These are phyloP conservation scores for Raddia distichophylla DNA, from an alignment of 176 grass and related monocot genomes.

Conservation along the genomic window DNA sequence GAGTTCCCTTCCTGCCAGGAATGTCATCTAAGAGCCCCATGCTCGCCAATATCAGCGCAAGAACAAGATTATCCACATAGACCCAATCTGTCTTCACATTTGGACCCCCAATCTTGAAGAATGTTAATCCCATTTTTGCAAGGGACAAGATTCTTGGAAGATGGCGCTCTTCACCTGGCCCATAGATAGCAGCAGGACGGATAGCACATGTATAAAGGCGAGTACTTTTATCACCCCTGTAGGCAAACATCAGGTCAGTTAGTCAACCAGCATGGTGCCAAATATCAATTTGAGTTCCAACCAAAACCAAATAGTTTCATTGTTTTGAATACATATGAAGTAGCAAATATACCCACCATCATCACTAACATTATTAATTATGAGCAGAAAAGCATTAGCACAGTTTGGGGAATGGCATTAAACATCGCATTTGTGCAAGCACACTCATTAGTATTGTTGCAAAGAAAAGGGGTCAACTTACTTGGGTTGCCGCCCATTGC, in stretches of 20 bases:
- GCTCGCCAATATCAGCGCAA: conserved; percentile 88
- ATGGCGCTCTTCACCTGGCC: conserved; percentile 85
- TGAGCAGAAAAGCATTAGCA: neutral
- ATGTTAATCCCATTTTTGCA: conserved; percentile 78
- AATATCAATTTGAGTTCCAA: conserved; percentile 22
- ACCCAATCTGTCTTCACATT: conserved; percentile 94
- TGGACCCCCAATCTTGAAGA: conserved; percentile 73
- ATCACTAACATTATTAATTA: neutral
- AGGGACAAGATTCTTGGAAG: conserved; percentile 91
- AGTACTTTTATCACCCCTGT: conserved; percentile 40
- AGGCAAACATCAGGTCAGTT: conserved; percentile 31
- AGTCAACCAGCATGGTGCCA: neutral
- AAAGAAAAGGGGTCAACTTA: conserved; percentile 44
- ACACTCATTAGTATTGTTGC: neutral
- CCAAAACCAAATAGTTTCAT: neutral
- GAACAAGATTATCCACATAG: conserved; percentile 90
- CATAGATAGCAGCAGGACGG: conserved; percentile 92
- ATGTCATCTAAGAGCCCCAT: conserved; percentile 82
- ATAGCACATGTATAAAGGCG: conserved; percentile 88
- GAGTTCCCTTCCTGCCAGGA: conserved; percentile 65
- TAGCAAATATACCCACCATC: neutral
- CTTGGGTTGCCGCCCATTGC: conserved; percentile 74
- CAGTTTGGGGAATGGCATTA: neutral
- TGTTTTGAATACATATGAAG: neutral
- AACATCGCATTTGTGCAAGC: neutral